These are phyloP conservation scores for Aspergillus ustus DNA, from an alignment of 2,329 filamentous ascomycete genomes.

Conservation along the genomic window DNA sequence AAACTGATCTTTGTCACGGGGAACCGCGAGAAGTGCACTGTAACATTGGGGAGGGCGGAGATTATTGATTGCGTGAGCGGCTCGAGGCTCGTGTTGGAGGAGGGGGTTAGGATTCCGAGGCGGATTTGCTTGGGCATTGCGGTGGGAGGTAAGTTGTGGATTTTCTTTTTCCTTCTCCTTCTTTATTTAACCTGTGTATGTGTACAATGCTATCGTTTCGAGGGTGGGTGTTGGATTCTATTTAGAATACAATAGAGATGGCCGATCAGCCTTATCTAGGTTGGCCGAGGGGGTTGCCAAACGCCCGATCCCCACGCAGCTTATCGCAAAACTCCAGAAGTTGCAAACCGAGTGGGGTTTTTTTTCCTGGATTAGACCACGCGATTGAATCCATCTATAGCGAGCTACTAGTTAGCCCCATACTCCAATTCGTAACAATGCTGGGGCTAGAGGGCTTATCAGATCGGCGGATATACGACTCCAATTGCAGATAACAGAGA, in stretches of 20 bases:
- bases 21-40: conserved; percentile 7
- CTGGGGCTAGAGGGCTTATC: background rate
- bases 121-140: background rate
- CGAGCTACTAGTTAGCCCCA: background rate
- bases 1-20: conserved; percentile 7
- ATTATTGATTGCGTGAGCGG: conserved; percentile 4
- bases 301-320: background rate
- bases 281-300: background rate
- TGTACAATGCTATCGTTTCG: background rate
- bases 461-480: background rate
- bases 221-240: background rate
- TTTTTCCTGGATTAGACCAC: too few species aligned
- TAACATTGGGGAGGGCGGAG: background rate
- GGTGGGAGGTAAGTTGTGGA: background rate
- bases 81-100: conserved; percentile 10
- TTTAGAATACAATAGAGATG: background rate
- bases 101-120: conserved; percentile 6
- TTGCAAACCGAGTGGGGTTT: background rate
- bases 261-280: background rate
- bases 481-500: background rate
- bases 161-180: background rate
- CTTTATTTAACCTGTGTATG: background rate
- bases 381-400: background rate
- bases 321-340: background rate
- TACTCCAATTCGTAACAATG: background rate